These are phyloP conservation scores for Ceratocystis papillata DNA, from an alignment of 2,329 filamentous ascomycete genomes.

Conservation along the genomic window DNA sequence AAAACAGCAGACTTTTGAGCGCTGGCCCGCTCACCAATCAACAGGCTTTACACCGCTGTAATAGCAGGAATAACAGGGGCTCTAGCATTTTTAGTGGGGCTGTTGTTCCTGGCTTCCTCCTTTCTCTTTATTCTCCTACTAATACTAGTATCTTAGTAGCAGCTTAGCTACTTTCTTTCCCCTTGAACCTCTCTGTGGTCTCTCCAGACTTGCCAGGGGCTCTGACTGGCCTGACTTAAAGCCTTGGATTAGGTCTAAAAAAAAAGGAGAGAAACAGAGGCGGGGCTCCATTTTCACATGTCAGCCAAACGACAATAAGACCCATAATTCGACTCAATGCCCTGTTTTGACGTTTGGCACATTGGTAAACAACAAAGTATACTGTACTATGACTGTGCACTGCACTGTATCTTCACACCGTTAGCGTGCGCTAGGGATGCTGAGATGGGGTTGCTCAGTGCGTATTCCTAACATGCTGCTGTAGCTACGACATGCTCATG, in stretches of 20 bases:
- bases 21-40: conserved; percentile 16
- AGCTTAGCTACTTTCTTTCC: no score
- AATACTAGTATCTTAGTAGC: no score
- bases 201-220: no score
- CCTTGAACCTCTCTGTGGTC: no score
- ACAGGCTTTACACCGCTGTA: conserved; percentile 7
- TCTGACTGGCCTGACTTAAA: not conserved
- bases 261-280: not conserved
- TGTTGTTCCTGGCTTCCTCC: not conserved
- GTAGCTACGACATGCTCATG: not conserved
- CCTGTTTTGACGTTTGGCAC: conserved; percentile 11
- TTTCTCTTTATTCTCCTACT: no score
- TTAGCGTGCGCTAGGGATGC: not conserved
- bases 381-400: not conserved
- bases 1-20: conserved; percentile 17
- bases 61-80: not conserved
- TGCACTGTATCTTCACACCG: not conserved
- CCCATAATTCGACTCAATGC: conserved; percentile 6
- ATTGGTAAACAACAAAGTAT: not conserved
- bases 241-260: not conserved
- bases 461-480: not conserved
- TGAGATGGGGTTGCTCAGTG: not conserved
- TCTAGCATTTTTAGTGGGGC: conserved; percentile 11
- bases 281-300: conserved; percentile 22
- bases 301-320: conserved; percentile 5